phyloP scores from a whole-genome alignment of 257 asterid genomes.

The Fraxinus americana region DNA sequence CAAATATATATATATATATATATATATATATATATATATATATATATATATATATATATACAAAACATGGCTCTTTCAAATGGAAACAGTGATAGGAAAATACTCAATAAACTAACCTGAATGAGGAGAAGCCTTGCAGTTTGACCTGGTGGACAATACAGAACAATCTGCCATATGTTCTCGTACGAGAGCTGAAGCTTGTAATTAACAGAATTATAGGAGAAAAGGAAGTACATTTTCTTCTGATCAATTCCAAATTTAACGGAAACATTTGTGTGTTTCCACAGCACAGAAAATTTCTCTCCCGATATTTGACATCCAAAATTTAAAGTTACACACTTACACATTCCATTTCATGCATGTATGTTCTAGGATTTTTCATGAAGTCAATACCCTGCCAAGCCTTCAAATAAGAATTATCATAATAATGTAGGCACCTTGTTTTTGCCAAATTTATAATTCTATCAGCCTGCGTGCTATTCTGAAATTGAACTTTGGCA shows the following conservation, averaged over 20 bases:
- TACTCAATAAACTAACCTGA: slow-evolving; percentile 53
- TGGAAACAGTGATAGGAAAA: not conserved
- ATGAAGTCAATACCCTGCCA: slow-evolving; percentile 42
- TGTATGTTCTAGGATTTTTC: slow-evolving; percentile 25
- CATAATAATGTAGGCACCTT: slow-evolving; percentile 48
- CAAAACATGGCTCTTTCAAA: not conserved
- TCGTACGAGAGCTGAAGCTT: slow-evolving; percentile 75
- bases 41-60: too few species aligned
- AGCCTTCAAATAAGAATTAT: slow-evolving; percentile 56
- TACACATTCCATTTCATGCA: slow-evolving; percentile 42
- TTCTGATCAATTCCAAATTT: slow-evolving; percentile 60
- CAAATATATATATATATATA: not conserved
- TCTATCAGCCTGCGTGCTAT: slow-evolving; percentile 24
- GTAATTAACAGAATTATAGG: slow-evolving; percentile 35
- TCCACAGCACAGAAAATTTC: slow-evolving; percentile 58
- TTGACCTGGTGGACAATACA: slow-evolving; percentile 36
- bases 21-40: too few species aligned
- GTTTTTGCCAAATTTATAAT: slow-evolving; percentile 37
- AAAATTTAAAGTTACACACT: slow-evolving; percentile 43
- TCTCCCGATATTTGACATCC: slow-evolving; percentile 65
- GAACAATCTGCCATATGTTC: slow-evolving; percentile 72
- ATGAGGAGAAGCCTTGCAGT: slow-evolving; percentile 47
- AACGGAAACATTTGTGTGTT: slow-evolving; percentile 31
- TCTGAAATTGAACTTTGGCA: slow-evolving; percentile 70
- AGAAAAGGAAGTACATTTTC: slow-evolving; percentile 48